A percentile compares a stretch with the other conserved stretches of the same genome.
phyloP scores from a whole-genome alignment of 2,329 filamentous ascomycete species.

The Arthrobotrys conoides region DNA sequence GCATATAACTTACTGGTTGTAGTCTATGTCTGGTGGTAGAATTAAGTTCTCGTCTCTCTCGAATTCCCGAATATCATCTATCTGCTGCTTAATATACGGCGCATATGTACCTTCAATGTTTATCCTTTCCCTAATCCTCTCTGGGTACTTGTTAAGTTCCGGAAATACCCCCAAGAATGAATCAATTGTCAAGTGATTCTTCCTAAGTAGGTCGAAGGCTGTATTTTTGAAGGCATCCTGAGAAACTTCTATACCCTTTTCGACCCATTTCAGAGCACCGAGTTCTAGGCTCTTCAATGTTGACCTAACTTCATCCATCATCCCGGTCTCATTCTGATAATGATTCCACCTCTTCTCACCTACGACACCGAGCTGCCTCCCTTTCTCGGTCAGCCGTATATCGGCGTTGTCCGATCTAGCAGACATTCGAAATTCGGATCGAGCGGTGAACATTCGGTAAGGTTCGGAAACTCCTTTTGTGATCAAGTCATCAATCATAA shows the following conservation, averaged over 20 bases:
- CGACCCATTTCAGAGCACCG: conserved; percentile 77
- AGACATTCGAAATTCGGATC: conserved; percentile 95
- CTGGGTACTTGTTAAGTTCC: conserved; percentile 71
- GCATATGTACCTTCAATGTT: conserved; percentile 84
- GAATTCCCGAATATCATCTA: conserved; percentile 76
- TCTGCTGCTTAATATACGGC: conserved; percentile 84
- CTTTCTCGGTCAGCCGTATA: conserved; percentile 83
- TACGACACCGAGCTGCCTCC: conserved; percentile 82
- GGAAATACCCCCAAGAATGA: conserved; percentile 74
- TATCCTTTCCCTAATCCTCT: conserved; percentile 77
- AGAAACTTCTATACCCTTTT: conserved; percentile 78
- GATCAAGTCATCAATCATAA: conserved; percentile 98
- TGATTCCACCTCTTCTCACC: conserved; percentile 81
- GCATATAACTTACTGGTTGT: conserved; percentile 69
- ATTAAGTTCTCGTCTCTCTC: conserved; percentile 81
- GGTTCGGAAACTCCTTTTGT: conserved; percentile 97
- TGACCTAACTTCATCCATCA: conserved; percentile 77
- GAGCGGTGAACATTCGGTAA: conserved; percentile 97
- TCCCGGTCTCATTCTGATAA: conserved; percentile 76
- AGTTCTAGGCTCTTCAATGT: conserved; percentile 74
- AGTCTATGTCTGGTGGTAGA: conserved; percentile 82
- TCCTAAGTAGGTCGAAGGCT: conserved; percentile 83
- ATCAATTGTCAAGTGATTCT: conserved; percentile 72
- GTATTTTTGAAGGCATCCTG: conserved; percentile 77
- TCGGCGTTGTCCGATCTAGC: conserved; percentile 95